Evolutionary conservation across 2,329 filamentous ascomycete species (phyloP), one percentile per base, ranked within the genome.

Genomic region (Magnaporthiopsis rhizophila): DNA sequence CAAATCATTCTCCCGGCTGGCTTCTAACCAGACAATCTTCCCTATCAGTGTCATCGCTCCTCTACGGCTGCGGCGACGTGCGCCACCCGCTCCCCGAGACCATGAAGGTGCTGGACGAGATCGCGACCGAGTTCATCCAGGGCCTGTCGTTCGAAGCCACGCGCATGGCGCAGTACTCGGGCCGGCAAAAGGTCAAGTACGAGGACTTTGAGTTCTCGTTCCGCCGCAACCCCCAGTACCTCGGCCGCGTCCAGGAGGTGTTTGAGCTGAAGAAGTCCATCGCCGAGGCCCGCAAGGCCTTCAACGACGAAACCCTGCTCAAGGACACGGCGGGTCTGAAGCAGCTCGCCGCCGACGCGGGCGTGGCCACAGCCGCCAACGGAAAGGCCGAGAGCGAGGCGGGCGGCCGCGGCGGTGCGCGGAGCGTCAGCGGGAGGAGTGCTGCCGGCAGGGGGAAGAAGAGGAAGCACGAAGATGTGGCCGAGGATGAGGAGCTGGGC

Each of bases 191-290:
- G 79, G 92, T 99, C 78, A 99, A 99, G 76, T 91, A 96, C 72
- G 94, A 97, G 72, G 95, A 99, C 77, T 97, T 99, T 79, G 92
- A 96, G 72, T 99, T 96, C 77, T 92, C 92, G 56, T 86, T 98
- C 69, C 86, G 95, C 38, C 86, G 90, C 68, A 96, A 98, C 72
- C 88, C 90, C 11, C 81, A 85, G 65, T 96, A 96, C 74, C 81
- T 98, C 58, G 95, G 95, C 61, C 88, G 94, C 71, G 92, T 98
- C 64, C 87, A 91, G 74, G 92, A 97, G 78, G 86, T 96, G 72
- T 84, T 97, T 69, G 89, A 91, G 76, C 93, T 94, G 81, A 92
- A 96, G 70, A 88, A 88, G 73, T 88, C 92, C 73, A 87, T 98
- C 67, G 95, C 95, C 74, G 86, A 89, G 71, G 89, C 91, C 63